Evolutionary conservation across 2,329 filamentous ascomycete species (phyloP), one percentile per base, ranked within the genome.

Genomic region (Chrysosphaeria jannelii): DNA sequence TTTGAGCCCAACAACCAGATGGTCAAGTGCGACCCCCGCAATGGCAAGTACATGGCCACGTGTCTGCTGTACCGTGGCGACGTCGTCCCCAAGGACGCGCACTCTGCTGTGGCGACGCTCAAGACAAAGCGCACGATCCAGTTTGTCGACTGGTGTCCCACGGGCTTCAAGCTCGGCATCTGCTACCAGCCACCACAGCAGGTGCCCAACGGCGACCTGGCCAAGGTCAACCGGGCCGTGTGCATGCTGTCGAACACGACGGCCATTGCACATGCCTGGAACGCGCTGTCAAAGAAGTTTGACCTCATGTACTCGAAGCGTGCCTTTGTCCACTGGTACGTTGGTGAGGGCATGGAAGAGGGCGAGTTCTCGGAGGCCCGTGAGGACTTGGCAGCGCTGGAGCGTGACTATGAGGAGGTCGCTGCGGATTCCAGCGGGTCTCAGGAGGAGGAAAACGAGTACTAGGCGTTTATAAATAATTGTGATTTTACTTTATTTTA

Each of bases 231-330:
- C 64, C 81, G 85, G 42, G 81, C 81, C 50, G 81, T 93, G 68
- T 91, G 81, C 68, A 93, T 97, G 85, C 59, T 97, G 33, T 81
- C 74, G 53, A 88, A 97, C 64, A 97, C 85, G 38, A 97, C 85
- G 25, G 81, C 85, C 41, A 97, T 97, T 41, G 74, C 81, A 42
- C 81, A 93, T 56, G 85, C 85, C 33, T 97, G 85, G 85, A 79
- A 74, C 33, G 78, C 78, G 35, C 65, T 97, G 34, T 88, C 78
- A 31, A 64, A 70, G 63, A 97, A 97, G 58, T 97, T 97, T 57
- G 85, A 97, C 44, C 75, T 97, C 47, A 97, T 97, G 85, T 91
- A 93, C 68, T 88, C 76, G 48, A 97, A 97, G 71, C 85, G 85
- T 57, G 85, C 85, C 31, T 97, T 97, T 53, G 85, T 97, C 34